Conservation (phyloP, 78 protist genomes). For the Dictyostelium citrinum region DNA sequence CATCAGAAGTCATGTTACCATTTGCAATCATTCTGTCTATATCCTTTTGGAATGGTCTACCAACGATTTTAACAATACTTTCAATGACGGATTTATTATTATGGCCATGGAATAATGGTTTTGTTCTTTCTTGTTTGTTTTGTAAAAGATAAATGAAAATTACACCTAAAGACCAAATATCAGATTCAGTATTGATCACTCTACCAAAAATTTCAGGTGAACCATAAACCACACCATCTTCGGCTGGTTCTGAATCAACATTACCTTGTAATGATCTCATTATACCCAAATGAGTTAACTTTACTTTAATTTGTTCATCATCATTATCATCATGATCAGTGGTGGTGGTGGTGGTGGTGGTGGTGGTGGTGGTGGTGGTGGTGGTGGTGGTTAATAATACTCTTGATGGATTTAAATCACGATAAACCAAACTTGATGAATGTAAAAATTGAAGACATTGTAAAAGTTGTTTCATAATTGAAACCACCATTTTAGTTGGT, state of each 20-base stretch:
- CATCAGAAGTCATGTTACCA: background rate
- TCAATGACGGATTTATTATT: constrained; percentile 34
- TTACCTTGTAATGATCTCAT: constrained; percentile 45
- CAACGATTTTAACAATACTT: constrained; percentile 23
- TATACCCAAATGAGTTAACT: constrained; percentile 49
- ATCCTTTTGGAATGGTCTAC: constrained; percentile 34
- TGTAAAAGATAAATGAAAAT: constrained; percentile 38
- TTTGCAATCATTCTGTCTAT: constrained; percentile 11
- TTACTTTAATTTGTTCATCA: background rate
- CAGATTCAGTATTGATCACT: constrained; percentile 40
- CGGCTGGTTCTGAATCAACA: constrained; percentile 23
- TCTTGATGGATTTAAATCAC: constrained; percentile 45
- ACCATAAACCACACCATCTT: constrained; percentile 31
- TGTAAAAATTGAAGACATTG: constrained; percentile 6
- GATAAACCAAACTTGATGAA: background rate
- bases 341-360: too few relatives aligned
- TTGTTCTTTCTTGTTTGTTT: constrained; percentile 20
- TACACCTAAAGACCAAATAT: constrained; percentile 63
- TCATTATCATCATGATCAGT: too few relatives aligned
- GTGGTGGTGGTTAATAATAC: background rate
- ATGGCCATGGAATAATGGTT: constrained; percentile 35
- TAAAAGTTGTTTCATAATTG: constrained; percentile 45
- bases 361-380: background rate
- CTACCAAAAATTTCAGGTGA: constrained; percentile 51
- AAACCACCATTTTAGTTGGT: background rate